Conservation (phyloP, 148 eudicot genomes). For the Vaccinium corymbosum region DNA sequence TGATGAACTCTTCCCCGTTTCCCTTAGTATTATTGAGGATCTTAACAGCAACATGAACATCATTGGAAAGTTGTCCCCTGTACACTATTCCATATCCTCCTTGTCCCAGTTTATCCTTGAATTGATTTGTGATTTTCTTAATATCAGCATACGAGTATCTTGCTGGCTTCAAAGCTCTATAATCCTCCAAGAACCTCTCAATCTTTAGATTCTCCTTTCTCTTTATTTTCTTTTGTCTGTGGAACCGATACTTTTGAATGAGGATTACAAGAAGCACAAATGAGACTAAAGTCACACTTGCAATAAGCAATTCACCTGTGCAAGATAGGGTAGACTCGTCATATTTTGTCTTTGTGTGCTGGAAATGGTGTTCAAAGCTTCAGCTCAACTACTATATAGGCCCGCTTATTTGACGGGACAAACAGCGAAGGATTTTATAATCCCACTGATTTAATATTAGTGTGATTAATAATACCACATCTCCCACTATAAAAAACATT, state of each 20-base stretch:
- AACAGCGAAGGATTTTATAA: no score
- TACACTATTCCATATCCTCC: slow-evolving; percentile 31
- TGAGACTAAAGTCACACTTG: neutral
- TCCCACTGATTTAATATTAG: no score
- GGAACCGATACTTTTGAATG: neutral
- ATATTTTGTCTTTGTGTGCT: neutral
- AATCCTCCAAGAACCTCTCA: slow-evolving; percentile 26
- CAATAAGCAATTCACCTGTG: neutral
- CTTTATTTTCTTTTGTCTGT: slow-evolving; percentile 13
- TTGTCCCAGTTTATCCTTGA: slow-evolving; percentile 19
- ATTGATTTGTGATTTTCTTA: slow-evolving; percentile 18
- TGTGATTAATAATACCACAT: no score
- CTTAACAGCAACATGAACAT: slow-evolving; percentile 30
- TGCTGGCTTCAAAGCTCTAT: slow-evolving; percentile 21
- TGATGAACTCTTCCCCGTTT: slow-evolving; percentile 28
- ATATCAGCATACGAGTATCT: slow-evolving; percentile 25
- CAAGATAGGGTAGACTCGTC: neutral
- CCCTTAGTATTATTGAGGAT: slow-evolving; percentile 23
- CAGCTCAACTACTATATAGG: no score
- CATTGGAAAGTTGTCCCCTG: slow-evolving; percentile 30
- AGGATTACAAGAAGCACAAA: neutral
- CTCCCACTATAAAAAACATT: no score
- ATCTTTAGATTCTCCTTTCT: slow-evolving; percentile 11
- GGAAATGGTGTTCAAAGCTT: neutral
- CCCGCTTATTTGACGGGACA: no score